Evolutionary conservation across 768 basidiomycete species (phyloP).

Genomic region (Phaffia tasmanica): DNA sequence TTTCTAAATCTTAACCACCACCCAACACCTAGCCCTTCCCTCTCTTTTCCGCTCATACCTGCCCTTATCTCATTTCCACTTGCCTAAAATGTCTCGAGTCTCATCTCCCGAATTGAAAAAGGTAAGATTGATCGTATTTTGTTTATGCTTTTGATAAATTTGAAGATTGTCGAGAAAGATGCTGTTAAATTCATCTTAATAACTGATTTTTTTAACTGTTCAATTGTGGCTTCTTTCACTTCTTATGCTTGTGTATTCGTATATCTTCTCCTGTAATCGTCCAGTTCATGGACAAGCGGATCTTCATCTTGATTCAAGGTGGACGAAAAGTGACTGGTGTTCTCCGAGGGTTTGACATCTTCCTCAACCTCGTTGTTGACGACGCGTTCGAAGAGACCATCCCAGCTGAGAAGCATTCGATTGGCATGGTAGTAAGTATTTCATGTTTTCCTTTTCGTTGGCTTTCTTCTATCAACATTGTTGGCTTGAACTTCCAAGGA

Average conservation of each 20-base stretch:
- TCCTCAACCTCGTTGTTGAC: slow-evolving; percentile 95
- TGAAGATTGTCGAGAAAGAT: neutral
- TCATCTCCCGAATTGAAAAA: slow-evolving; percentile 97
- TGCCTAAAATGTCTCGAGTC: slow-evolving; percentile 77
- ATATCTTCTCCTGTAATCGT: neutral
- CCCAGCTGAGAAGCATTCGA: slow-evolving; percentile 76
- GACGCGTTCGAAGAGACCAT: slow-evolving; percentile 85
- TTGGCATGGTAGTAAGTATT: slow-evolving; percentile 75
- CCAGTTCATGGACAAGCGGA: slow-evolving; percentile 98
- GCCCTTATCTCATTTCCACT: slow-evolving; percentile 31
- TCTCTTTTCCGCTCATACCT: neutral
- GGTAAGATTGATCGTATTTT: slow-evolving; percentile 42
- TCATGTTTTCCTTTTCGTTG: neutral
- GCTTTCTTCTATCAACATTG: too few relatives aligned
- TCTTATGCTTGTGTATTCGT: neutral
- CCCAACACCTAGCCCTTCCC: neutral
- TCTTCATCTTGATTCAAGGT: slow-evolving; percentile 68
- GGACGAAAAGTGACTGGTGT: slow-evolving; percentile 92
- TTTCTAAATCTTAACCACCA: neutral
- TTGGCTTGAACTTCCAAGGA: too few relatives aligned
- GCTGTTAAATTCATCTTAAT: neutral
- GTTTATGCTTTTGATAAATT: slow-evolving; percentile 19
- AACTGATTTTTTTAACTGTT: neutral
- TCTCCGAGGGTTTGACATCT: slow-evolving; percentile 93
- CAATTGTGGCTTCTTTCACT: neutral